phyloP scores from a whole-genome alignment of 768 basidiomycete genomes.

The Dioszegia hungarica region DNA sequence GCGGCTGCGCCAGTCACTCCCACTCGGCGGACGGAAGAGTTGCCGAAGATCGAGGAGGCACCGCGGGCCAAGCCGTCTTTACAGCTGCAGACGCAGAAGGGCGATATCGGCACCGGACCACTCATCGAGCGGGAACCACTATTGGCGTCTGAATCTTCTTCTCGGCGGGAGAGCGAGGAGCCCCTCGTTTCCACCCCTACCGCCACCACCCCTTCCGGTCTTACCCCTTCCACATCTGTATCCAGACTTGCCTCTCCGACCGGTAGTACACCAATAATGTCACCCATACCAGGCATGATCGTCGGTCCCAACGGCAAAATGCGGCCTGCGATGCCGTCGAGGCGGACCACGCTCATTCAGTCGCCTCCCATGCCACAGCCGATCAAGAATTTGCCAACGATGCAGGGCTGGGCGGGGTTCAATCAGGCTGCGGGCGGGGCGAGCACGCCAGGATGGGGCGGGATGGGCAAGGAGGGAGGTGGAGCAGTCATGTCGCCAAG shows the following conservation, averaged over 20 bases:
- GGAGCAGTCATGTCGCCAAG: conserved; percentile 15
- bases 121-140: not conserved
- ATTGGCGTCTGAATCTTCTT: not conserved
- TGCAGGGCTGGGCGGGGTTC: conserved; percentile 33
- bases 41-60: not conserved
- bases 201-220: not conserved
- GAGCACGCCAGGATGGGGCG: conserved; percentile 35
- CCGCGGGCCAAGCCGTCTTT: not conserved
- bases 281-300: conserved; percentile 5
- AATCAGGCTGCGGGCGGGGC: conserved; percentile 11
- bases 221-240: not conserved
- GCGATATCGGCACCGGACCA: not conserved
- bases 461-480: not conserved
- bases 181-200: not conserved
- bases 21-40: not conserved
- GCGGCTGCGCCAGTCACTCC: not conserved
- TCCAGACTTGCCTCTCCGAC: not conserved
- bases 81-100: not conserved
- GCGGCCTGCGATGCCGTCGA: conserved; percentile 30
- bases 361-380: conserved; percentile 46
- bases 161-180: conserved; percentile 5
- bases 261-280: conserved; percentile 4
- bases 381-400: conserved; percentile 48
- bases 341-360: conserved; percentile 37
- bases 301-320: conserved; percentile 12